A percentile compares a stretch with the other conserved stretches of the same genome.
Conservation (phyloP, 192 early-diverging fungal genomes). For the Backusella psychrophila region DNA sequence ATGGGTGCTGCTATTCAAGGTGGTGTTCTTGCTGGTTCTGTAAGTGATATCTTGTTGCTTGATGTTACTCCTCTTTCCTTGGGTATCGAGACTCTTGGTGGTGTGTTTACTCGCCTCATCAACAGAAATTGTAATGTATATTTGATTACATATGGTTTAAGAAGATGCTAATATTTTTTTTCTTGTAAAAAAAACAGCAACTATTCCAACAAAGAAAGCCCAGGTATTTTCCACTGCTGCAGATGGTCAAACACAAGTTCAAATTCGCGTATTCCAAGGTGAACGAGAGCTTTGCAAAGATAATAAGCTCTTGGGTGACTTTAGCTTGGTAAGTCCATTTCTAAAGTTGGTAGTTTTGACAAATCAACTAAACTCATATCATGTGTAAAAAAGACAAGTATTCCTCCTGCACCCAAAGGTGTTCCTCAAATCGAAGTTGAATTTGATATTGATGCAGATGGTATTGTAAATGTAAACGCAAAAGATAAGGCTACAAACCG, state of each 20-base stretch:
- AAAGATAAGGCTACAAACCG: constrained; percentile 96
- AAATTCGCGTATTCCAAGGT: constrained; percentile 98
- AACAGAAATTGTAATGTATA: constrained; percentile 66
- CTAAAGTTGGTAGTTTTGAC: not conserved
- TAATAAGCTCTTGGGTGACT: constrained; percentile 98
- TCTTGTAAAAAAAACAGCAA: constrained; percentile 48
- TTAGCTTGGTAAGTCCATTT: constrained; percentile 69
- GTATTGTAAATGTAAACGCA: constrained; percentile 97
- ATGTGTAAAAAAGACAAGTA: constrained; percentile 46
- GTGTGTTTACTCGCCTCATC: constrained; percentile 97
- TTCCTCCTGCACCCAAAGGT: constrained; percentile 97
- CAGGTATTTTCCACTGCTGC: constrained; percentile 99
- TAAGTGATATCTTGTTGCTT: constrained; percentile 92
- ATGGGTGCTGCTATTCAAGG: constrained; percentile 98
- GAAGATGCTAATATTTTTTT: not conserved
- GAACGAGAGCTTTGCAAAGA: constrained; percentile 96
- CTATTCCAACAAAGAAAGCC: constrained; percentile 99
- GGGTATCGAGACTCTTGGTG: constrained; percentile 98
- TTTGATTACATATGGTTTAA: not conserved
- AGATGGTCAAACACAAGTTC: constrained; percentile 96
- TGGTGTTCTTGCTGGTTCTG: constrained; percentile 94
- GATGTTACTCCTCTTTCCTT: constrained; percentile 98
- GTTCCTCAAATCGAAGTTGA: constrained; percentile 97
- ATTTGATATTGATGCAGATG: constrained; percentile 99
- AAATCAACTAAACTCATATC: not conserved